Evolutionary conservation across 2,329 filamentous ascomycete species (phyloP), one percentile per base, ranked within the genome.

Genomic region (Leptographium lundbergii): DNA sequence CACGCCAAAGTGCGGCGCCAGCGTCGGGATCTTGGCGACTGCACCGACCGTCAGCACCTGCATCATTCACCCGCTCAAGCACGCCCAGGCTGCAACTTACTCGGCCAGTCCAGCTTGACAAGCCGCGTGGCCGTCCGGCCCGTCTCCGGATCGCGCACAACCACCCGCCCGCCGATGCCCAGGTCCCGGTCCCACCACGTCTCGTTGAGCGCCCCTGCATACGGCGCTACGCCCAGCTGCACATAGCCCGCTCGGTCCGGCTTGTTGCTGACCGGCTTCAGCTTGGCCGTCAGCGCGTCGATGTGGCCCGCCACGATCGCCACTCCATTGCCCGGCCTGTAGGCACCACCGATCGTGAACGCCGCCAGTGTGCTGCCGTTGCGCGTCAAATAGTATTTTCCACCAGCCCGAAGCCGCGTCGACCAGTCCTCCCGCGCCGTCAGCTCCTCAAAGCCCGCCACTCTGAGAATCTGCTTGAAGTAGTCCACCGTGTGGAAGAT

Each of bases 101-200:
- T 91, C 1, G 94, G 92, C 89, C 91, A 96, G 70, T 87, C 89
- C 56, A 97, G 78, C 75, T 95, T 95, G 62, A 96, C 91, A 53
- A 97, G 79, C 75, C 86, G 89, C 34, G 82, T 85, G 25, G 81
- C 78, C 42, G 95, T 89, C 79, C 92, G 95, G 65, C 87, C 87
- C 2, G 82, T 81, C 54, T 77, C 73, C 5, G 78, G 70, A 65
- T 96, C 86, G 63, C 85, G 88, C 53, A 97, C 85, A 55, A 97
- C 78, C 4, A 97, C 92, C 52, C 91, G 81, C 47, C 94, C 94
- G 63, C 91, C 94, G 66, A 97, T 88, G 64, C 88, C 86, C 57
- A 99, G 80, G 71, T 99, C 94, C 45, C 94, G 84, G 71, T 97
- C 94, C 92, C 91, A 97, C 94, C 94, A 97, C 1, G 94, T 97